Evolutionary conservation across 2,329 filamentous ascomycete species (phyloP).

Genomic region (Polychaeton citri): DNA sequence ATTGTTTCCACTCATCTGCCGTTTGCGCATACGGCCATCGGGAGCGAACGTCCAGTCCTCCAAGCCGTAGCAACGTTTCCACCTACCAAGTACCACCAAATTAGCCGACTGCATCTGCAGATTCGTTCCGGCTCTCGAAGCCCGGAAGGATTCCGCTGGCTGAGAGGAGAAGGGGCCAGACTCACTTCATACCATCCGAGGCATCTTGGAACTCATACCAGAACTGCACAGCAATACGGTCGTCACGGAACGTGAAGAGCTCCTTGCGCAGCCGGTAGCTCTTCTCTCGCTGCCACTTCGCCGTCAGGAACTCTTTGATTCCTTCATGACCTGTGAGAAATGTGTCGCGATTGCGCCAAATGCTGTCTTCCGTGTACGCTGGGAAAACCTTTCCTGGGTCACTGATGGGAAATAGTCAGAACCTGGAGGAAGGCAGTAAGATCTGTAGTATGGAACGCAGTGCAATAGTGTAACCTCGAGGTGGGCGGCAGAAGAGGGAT

Average conservation of each 20-base stretch:
- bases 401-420: too few relatives aligned
- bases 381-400: constrained; percentile 52
- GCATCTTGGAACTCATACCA: constrained; percentile 74
- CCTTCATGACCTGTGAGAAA: constrained; percentile 57
- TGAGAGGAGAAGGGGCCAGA: too few relatives aligned
- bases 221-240: constrained; percentile 78
- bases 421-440: too few relatives aligned
- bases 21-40: constrained; percentile 58
- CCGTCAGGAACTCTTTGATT: constrained; percentile 54
- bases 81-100: constrained; percentile 30
- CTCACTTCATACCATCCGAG: constrained; percentile 40
- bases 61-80: constrained; percentile 79
- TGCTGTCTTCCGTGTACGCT: constrained; percentile 61
- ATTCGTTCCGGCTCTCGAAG: too few relatives aligned
- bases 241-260: constrained; percentile 60
- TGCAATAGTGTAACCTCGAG: too few relatives aligned
- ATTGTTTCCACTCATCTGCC: constrained; percentile 66
- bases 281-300: constrained; percentile 62
- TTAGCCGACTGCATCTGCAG: too few relatives aligned
- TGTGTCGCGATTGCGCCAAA: constrained; percentile 65
- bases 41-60: constrained; percentile 66
- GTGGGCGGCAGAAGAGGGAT: constrained; percentile 2
- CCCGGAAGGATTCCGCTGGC: too few relatives aligned
- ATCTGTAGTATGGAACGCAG: too few relatives aligned
- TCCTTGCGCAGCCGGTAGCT: constrained; percentile 70